Base-by-base conservation (phyloP, 2,329 filamentous ascomycete species). In the Zymoseptoria tritici region DNA sequence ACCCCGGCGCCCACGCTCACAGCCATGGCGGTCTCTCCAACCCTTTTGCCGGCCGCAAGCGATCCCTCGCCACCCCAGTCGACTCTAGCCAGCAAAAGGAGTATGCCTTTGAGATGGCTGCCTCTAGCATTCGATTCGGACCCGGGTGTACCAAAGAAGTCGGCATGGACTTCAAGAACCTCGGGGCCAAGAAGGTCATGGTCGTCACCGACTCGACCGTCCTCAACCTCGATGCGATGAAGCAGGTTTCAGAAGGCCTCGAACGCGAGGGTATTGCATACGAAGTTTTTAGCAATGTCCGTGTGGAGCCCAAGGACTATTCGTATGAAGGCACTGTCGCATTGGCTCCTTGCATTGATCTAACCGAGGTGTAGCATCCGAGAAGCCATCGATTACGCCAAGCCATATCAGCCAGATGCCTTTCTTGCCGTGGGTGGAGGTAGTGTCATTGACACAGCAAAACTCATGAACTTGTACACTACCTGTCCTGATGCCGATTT, bases 51-150 rank as follows among this genome's bases (percentile, higher is more conserved):
- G 71, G 71, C 21, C 81, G 49, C 77, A 83, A 49, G 79, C 83
- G 71, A 9, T 64, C 60, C 61, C 77, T 92, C 61, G 91, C 90
- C n/a, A 93, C 90, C 0, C 90, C 92, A 0, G 78, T 88, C 26
- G 87, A 91, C 69, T 77, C 81, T 8, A 82, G 83, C 2, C 83
- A 85, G 64, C 84, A 91, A 70, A 96, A 95, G 74, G 94, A 99
- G 74, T 99, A 99, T 77, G 94, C 94, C 13, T 99, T 99, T 72
- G 94, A 99, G 75, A 96, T 99, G 93, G 94, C 94, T 0, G 91
- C 94, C 1, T 96, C 90, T 1, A 90, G 88, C 26, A 97, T 99
- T 70, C 86, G 94, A 11, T 99, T 97, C 69, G 94, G 94, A 0
- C 90, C 91, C 0, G 94, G 94, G 5, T 89, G 88, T 59, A 99